These are phyloP conservation scores for Cercis canadensis DNA, from an alignment of 306 rosid species.

Conservation along the genomic window DNA sequence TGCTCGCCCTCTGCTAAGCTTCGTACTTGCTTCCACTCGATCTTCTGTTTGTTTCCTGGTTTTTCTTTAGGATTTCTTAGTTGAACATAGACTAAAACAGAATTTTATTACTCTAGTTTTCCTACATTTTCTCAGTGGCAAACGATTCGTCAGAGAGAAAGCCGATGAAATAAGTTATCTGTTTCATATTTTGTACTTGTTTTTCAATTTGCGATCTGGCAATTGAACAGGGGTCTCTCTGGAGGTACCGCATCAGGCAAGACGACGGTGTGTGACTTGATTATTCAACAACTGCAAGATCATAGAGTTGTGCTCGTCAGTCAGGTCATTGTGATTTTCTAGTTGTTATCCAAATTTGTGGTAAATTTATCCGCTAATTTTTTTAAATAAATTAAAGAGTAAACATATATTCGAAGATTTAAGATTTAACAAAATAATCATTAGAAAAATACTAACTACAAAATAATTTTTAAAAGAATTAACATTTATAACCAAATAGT, in stretches of 20 bases:
- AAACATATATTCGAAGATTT: no score
- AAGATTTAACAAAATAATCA: no score
- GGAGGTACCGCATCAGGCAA: conserved; percentile 68
- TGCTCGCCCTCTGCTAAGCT: not conserved
- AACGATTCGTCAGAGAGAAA: not conserved
- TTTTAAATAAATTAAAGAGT: no score
- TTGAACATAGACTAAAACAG: not conserved
- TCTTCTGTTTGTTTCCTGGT: not conserved
- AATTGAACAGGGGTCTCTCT: conserved; percentile 49
- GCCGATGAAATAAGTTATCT: not conserved
- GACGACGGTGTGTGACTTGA: conserved; percentile 57
- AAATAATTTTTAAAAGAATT: no score
- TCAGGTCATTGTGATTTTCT: conserved; percentile 44
- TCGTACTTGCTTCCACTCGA: conserved; percentile 10
- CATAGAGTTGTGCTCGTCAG: conserved; percentile 50
- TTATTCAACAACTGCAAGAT: conserved; percentile 61
- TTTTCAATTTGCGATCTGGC: conserved; percentile 14
- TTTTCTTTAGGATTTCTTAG: not conserved
- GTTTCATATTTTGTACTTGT: not conserved
- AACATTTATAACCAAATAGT: no score
- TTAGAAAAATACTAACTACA: no score
- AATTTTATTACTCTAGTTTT: not conserved
- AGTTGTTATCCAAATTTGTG: not conserved
- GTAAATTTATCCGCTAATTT: not conserved
- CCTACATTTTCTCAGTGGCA: no score